These are phyloP conservation scores for Exutisphaerella laricina DNA, from an alignment of 2,329 filamentous ascomycete genomes.

Conservation along the genomic window DNA sequence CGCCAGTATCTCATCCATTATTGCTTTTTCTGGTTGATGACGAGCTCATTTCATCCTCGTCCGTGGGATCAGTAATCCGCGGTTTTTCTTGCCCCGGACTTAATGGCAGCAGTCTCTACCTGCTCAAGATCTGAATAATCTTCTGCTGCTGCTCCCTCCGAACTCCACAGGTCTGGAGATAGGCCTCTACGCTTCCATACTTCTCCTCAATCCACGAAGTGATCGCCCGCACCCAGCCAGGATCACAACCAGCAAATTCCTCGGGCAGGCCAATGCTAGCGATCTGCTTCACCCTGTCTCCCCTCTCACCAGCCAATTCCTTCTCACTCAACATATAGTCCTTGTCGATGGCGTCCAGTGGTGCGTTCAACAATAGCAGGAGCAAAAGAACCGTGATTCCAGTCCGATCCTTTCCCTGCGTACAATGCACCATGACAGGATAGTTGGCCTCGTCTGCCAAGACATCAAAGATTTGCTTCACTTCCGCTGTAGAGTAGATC, in stretches of 20 bases:
- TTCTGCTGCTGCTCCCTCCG: constrained; percentile 32
- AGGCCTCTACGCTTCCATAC: constrained; percentile 62
- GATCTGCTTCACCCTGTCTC: constrained; percentile 63
- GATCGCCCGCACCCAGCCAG: constrained; percentile 58
- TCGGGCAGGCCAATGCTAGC: constrained; percentile 63
- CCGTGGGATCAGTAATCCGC: no score
- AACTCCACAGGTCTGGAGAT: constrained; percentile 59
- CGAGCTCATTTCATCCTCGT: no score
- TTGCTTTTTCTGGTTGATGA: no score
- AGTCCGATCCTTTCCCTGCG: constrained; percentile 81
- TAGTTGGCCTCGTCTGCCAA: constrained; percentile 47
- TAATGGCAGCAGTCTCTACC: no score
- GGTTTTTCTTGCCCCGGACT: no score
- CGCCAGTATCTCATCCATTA: no score
- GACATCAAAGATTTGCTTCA: constrained; percentile 50
- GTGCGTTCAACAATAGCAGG: constrained; percentile 57
- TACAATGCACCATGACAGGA: constrained; percentile 73
- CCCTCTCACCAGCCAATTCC: constrained; percentile 57
- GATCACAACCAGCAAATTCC: constrained; percentile 64
- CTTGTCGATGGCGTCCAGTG: constrained; percentile 55
- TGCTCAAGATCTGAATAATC: constrained; percentile 25
- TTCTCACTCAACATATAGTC: constrained; percentile 66
- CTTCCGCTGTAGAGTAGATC: constrained; percentile 59
- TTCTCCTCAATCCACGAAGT: constrained; percentile 51
- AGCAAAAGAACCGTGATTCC: constrained; percentile 66